A percentile compares a stretch with the other conserved stretches of the same genome.
Conservation (phyloP, 2,329 filamentous ascomycete genomes). For the Trichoderma sp. region DNA sequence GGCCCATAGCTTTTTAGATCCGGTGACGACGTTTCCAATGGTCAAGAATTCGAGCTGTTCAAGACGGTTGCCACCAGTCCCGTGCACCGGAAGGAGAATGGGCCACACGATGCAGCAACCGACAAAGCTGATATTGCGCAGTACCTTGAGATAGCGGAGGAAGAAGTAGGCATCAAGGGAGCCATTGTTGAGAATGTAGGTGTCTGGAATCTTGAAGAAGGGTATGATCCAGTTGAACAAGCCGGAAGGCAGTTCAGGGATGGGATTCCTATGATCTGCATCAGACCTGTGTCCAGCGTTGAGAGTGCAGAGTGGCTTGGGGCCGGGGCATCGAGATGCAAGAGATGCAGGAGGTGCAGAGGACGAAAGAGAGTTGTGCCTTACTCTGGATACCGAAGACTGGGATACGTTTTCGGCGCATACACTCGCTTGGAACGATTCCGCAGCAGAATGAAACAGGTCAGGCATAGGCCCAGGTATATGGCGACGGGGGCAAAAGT, state of each 20-base stretch:
- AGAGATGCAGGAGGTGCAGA: background rate
- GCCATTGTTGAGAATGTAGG: slow-evolving; percentile 83
- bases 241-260: slow-evolving; percentile 61
- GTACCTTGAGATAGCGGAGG: slow-evolving; percentile 67
- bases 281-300: background rate
- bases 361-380: slow-evolving; percentile 17
- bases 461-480: slow-evolving; percentile 53
- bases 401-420: slow-evolving; percentile 54
- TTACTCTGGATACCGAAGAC: slow-evolving; percentile 50
- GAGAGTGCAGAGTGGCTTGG: background rate
- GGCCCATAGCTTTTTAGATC: slow-evolving; percentile 69
- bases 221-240: slow-evolving; percentile 67
- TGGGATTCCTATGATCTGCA: slow-evolving; percentile 53
- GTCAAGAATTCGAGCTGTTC: slow-evolving; percentile 75
- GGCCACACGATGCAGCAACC: slow-evolving; percentile 87
- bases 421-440: slow-evolving; percentile 56
- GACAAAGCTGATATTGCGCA: slow-evolving; percentile 82
- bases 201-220: slow-evolving; percentile 71
- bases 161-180: slow-evolving; percentile 92
- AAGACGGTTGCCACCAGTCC: slow-evolving; percentile 70
- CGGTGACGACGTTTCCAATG: slow-evolving; percentile 73
- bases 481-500: slow-evolving; percentile 59
- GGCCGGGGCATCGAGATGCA: background rate
- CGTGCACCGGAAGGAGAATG: slow-evolving; percentile 81
- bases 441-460: slow-evolving; percentile 54